Base-by-base conservation (phyloP, 2,329 filamentous ascomycete species). In the Aspergillus sojae region DNA sequence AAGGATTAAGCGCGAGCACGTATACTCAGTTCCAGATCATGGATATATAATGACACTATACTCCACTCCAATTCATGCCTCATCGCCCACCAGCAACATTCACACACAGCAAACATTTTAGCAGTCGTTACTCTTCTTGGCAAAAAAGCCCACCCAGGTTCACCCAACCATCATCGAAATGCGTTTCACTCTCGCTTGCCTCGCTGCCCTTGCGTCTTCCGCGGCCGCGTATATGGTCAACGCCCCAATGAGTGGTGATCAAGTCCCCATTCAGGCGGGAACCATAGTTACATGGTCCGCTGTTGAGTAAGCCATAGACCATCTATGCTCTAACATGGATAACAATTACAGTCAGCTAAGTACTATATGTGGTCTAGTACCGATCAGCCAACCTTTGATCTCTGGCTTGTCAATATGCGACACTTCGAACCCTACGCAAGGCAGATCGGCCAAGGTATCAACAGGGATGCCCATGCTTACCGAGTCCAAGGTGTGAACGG, bases 251-350 rank as follows among this genome's bases (percentile, higher is more conserved):
- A n/a, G 2, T 19, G 39, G 39, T 19, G 39, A 41, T 41, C 2
- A 9, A 41, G 4, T 41, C 39, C 9, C 2, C 39, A 6, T 41
- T 7, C 39, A 41, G 39, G 39, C 16, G 39, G 39, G 39, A n/a
- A n/a, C 39, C 16, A 41, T 19, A 4, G 9, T 41, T n/a, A 41
- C 39, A 41, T 41, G 39, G 39, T 5, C 6, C 16, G 7, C 39
- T 19, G 39, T 41, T 2, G 16, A n/a, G 39, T 41, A 41, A 41
- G 39, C 9, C 9, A n/a, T n/a, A 10, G 16, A 5, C 19, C 1
- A 1, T 0, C 6, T n/a, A 41, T n/a, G 19, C 6, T 41, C 19
- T 0, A 4, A 0, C 39, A 41, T 4, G 4, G 16, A n/a, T 5
- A 10, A 10, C 2, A n/a, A n/a, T 10, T 5, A 10, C 2, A n/a